These are phyloP conservation scores for Fusarium tjaetaba DNA, from an alignment of 2,329 filamentous ascomycete genomes.

Conservation along the genomic window DNA sequence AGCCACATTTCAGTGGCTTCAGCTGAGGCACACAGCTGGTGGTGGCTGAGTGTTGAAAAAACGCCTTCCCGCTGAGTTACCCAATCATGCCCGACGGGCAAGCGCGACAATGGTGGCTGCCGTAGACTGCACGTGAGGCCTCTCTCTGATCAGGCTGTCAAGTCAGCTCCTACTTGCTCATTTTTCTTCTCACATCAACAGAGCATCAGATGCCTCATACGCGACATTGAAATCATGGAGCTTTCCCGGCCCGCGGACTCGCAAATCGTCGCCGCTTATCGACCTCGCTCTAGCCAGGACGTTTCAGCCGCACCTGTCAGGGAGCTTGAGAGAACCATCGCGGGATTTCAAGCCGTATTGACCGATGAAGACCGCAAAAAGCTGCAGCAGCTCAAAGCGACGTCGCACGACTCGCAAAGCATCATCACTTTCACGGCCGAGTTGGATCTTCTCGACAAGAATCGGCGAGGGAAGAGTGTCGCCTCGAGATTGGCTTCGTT, in stretches of 20 bases:
- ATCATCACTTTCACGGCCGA: constrained; percentile 26
- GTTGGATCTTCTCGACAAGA: constrained; percentile 5
- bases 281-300: rapidly evolving
- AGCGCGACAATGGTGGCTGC: background rate
- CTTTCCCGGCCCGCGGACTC: background rate
- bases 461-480: constrained; percentile 19
- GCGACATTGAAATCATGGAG: background rate
- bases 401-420: constrained; percentile 15
- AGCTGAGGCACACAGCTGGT: background rate
- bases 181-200: rapidly evolving
- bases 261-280: background rate
- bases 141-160: background rate
- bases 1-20: background rate
- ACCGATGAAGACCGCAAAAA: constrained; percentile 17
- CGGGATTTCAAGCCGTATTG: constrained; percentile 13
- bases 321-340: background rate
- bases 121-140: background rate
- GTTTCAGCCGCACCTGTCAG: background rate
- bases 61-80: rapidly evolving
- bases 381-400: constrained; percentile 1
- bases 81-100: background rate
- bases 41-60: background rate
- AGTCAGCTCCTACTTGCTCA: no score
- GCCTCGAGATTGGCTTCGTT: constrained; percentile 16
- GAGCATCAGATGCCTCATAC: rapidly evolving